A percentile compares a stretch with the other conserved stretches of the same genome.
phyloP scores from a whole-genome alignment of 257 asterid genomes.

The Fraxinus anomala region DNA sequence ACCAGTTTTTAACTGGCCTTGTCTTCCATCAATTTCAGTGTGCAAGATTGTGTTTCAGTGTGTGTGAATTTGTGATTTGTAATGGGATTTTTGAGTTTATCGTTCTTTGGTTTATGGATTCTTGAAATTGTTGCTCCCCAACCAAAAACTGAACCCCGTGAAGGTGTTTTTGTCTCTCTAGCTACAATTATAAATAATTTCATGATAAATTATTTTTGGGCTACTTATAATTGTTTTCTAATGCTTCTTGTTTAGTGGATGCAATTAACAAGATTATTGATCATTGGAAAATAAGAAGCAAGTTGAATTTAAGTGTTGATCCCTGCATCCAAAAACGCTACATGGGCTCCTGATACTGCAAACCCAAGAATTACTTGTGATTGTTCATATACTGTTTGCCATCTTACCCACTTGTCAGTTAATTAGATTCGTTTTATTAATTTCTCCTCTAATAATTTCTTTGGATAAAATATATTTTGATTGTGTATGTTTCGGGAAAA shows the following conservation, averaged over 20 bases:
- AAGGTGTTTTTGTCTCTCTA: slow-evolving; percentile 43
- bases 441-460: not conserved
- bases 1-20: slow-evolving; percentile 23
- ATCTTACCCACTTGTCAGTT: slow-evolving; percentile 59
- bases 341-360: slow-evolving; percentile 56
- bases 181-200: not conserved
- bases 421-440: not conserved
- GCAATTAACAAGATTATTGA: slow-evolving; percentile 53
- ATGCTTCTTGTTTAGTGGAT: slow-evolving; percentile 37
- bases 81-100: slow-evolving; percentile 44
- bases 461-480: not conserved
- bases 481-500: slow-evolving; percentile 46
- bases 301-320: slow-evolving; percentile 48
- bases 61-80: slow-evolving; percentile 4
- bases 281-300: slow-evolving; percentile 55
- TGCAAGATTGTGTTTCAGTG: not conserved
- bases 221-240: not conserved
- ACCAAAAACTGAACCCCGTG: slow-evolving; percentile 44
- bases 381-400: slow-evolving; percentile 49
- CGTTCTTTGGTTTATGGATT: slow-evolving; percentile 32
- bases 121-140: slow-evolving; percentile 41
- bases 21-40: slow-evolving; percentile 20
- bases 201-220: not conserved
- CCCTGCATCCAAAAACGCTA: slow-evolving; percentile 61
- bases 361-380: slow-evolving; percentile 65